Evolutionary conservation across 768 basidiomycete genomes (phyloP).

Genomic region (Sistotremastrum niveocremeum): DNA sequence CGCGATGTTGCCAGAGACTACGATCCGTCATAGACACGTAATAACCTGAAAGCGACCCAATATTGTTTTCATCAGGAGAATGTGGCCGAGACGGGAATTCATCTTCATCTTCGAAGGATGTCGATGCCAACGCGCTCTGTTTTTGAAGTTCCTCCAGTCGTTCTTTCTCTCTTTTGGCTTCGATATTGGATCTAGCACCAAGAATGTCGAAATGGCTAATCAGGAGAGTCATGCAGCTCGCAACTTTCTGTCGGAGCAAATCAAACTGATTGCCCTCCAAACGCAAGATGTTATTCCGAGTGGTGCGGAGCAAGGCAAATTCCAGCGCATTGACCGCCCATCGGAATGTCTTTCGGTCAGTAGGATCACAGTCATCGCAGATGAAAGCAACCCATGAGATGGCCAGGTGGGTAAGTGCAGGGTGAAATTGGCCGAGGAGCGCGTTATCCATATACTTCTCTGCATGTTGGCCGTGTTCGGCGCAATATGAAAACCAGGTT

Average conservation of each 20-base stretch:
- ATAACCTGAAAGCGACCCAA: slow-evolving; percentile 5
- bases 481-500: slow-evolving; percentile 95
- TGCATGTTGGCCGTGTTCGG: slow-evolving; percentile 86
- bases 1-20: slow-evolving; percentile 40
- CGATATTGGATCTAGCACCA: slow-evolving; percentile 77
- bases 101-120: slow-evolving; percentile 31
- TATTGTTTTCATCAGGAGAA: slow-evolving; percentile 21
- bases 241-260: slow-evolving; percentile 81
- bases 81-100: slow-evolving; percentile 28
- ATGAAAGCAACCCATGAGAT: slow-evolving; percentile 99
- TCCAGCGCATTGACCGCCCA: slow-evolving; percentile 97
- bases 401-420: slow-evolving; percentile 74
- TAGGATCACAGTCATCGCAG: slow-evolving; percentile 93
- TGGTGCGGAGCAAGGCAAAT: slow-evolving; percentile 78
- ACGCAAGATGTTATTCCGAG: slow-evolving; percentile 79
- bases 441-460: slow-evolving; percentile 76
- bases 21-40: slow-evolving; percentile 6
- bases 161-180: slow-evolving; percentile 86
- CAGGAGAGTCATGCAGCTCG: slow-evolving; percentile 91
- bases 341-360: slow-evolving; percentile 89
- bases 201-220: slow-evolving; percentile 97
- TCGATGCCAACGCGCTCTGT: slow-evolving; percentile 37
- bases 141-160: slow-evolving; percentile 49
- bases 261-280: slow-evolving; percentile 83
- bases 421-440: slow-evolving; percentile 61